These are phyloP conservation scores for Coemansia sp. DNA, from an alignment of 192 early-diverging fungal species.

Conservation along the genomic window DNA sequence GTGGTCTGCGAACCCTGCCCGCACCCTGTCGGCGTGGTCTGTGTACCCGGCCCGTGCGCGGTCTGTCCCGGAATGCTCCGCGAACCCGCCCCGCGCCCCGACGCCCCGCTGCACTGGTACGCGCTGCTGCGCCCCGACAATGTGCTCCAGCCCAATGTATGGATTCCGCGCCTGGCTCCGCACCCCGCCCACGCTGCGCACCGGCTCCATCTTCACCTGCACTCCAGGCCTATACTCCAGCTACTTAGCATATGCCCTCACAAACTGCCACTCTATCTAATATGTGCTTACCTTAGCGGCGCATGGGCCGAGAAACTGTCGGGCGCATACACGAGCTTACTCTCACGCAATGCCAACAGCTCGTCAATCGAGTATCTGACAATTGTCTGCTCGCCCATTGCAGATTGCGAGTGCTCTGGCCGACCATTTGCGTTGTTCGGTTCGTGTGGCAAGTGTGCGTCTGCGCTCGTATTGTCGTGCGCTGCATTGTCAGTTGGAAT, in stretches of 20 bases:
- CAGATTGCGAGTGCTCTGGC: neutral
- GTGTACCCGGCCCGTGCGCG: neutral
- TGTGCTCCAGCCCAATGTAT: constrained; percentile 33
- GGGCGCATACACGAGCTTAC: constrained; percentile 25
- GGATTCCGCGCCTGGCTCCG: constrained; percentile 5
- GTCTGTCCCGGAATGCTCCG: neutral
- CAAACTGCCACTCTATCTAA: neutral
- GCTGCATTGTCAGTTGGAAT: neutral
- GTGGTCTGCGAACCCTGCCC: neutral
- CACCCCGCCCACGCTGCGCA: constrained; percentile 3
- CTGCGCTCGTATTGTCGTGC: neutral
- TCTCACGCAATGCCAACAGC: constrained; percentile 38
- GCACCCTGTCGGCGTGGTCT: neutral
- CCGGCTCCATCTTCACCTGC: constrained; percentile 32
- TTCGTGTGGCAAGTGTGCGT: neutral
- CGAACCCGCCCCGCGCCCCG: constrained; percentile 3
- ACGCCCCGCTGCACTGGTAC: constrained; percentile 3
- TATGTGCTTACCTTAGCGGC: constrained; percentile 39
- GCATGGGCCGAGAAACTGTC: constrained; percentile 32
- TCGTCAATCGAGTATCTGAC: constrained; percentile 39
- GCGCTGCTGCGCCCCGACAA: constrained; percentile 34
- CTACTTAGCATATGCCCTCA: neutral
- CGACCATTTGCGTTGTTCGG: neutral
- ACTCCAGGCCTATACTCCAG: constrained; percentile 34
- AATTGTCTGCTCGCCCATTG: neutral